Conservation (phyloP, 225 moss, liverwort and hornwort genomes). For the Sphagnum contortum region DNA sequence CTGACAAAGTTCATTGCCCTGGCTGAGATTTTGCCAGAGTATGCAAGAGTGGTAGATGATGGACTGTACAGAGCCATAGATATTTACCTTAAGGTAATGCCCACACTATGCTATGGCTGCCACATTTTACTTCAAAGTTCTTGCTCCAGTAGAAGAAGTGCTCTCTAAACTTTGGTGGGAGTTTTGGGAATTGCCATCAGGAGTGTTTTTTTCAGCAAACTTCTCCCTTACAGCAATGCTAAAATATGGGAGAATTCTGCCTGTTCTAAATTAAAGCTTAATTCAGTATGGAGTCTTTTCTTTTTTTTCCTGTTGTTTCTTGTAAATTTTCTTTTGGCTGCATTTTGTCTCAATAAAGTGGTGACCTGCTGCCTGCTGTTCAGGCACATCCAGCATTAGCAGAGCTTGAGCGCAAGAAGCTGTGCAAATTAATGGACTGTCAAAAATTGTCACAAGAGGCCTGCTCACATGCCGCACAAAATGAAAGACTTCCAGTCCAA, state of each 20-base stretch:
- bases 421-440: constrained; percentile 98
- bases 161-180: too few species aligned
- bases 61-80: constrained; percentile 95
- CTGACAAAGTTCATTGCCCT: constrained; percentile 81
- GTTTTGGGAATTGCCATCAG: too few species aligned
- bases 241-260: too few species aligned
- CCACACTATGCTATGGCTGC: too few species aligned
- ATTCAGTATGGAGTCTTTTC: too few species aligned
- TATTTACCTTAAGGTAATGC: constrained; percentile 83
- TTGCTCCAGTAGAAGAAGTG: too few species aligned
- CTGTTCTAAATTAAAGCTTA: too few species aligned
- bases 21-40: constrained; percentile 83
- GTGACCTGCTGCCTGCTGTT: neutral
- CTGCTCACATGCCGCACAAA: constrained; percentile 96
- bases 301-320: too few species aligned
- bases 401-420: constrained; percentile 82
- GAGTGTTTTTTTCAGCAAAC: too few species aligned
- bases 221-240: too few species aligned
- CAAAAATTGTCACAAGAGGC: constrained; percentile 98
- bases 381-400: constrained; percentile 91
- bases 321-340: too few species aligned
- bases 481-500: constrained; percentile 92
- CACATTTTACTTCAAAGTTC: too few species aligned
- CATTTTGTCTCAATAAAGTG: neutral
- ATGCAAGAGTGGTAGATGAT: constrained; percentile 95